Conservation (phyloP, 2,329 filamentous ascomycete genomes). For the Penicillium sp. region DNA sequence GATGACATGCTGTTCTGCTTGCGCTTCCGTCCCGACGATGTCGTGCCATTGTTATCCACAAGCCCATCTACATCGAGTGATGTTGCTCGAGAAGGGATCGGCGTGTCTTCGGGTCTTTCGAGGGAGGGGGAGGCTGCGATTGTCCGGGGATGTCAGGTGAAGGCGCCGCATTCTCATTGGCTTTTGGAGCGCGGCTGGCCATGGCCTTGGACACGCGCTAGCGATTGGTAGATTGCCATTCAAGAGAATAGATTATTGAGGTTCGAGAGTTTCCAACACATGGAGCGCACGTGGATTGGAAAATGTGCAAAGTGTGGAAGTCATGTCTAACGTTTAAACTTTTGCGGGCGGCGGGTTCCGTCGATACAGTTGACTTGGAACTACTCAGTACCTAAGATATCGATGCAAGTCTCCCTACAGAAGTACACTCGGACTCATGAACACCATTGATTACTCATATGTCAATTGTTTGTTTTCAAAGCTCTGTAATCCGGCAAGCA, state of each 20-base stretch:
- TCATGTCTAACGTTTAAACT: conserved; percentile 2
- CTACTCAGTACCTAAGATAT: too few relatives aligned
- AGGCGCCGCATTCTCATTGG: conserved; percentile 21
- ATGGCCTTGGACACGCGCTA: conserved; percentile 34
- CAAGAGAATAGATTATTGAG: conserved; percentile 13
- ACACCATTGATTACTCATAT: too few relatives aligned
- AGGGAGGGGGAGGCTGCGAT: conserved; percentile 14
- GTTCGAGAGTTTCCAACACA: neutral
- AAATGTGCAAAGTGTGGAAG: too few relatives aligned
- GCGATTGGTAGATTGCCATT: conserved; percentile 24
- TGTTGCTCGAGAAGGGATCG: conserved; percentile 24
- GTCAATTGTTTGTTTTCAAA: too few relatives aligned
- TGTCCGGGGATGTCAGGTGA: conserved; percentile 13
- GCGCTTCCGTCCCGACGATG: conserved; percentile 40
- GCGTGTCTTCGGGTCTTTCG: conserved; percentile 28
- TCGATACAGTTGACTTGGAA: neutral
- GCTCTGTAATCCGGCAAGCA: too few relatives aligned
- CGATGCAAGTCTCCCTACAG: too few relatives aligned
- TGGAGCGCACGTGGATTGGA: conserved; percentile 1
- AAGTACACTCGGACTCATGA: too few relatives aligned
- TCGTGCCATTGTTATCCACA: conserved; percentile 18
- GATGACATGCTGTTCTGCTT: conserved; percentile 46
- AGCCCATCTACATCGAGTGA: conserved; percentile 26
- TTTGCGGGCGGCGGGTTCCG: neutral
- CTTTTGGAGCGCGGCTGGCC: conserved; percentile 30